phyloP scores from a whole-genome alignment of 257 asterid genomes.

The Echium plantagineum region DNA sequence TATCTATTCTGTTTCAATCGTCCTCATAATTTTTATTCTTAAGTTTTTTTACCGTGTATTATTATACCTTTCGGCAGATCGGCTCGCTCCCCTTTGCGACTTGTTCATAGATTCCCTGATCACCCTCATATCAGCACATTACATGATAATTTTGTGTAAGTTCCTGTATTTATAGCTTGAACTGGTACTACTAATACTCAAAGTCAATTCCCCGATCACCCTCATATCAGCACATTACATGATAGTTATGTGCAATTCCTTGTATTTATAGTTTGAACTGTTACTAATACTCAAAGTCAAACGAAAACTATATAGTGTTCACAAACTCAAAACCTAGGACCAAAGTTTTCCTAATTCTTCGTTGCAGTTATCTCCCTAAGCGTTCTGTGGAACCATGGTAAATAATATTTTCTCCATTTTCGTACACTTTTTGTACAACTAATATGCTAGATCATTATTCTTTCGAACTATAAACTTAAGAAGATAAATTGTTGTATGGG shows the following conservation, averaged over 20 bases:
- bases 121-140: constrained; percentile 81
- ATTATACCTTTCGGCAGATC: constrained; percentile 42
- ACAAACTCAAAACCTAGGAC: background rate
- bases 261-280: constrained; percentile 9
- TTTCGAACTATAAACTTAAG: background rate
- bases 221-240: constrained; percentile 78
- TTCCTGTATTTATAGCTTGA: constrained; percentile 12
- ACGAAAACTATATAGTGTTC: background rate
- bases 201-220: constrained; percentile 51
- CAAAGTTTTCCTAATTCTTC: no score
- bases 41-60: background rate
- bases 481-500: background rate
- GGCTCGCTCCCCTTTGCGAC: constrained; percentile 68
- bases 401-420: background rate
- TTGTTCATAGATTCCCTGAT: constrained; percentile 51
- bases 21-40: background rate
- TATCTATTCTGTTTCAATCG: constrained; percentile 8
- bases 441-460: background rate
- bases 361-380: background rate
- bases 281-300: background rate
- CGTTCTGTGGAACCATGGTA: background rate
- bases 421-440: background rate
- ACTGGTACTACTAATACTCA: background rate
- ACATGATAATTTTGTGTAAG: constrained; percentile 90
- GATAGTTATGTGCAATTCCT: constrained; percentile 72